Percentiles rank a stretch among this genome's conserved stretches.
phyloP scores from a whole-genome alignment of 2,329 filamentous ascomycete genomes.

The Colletotrichum sp. region DNA sequence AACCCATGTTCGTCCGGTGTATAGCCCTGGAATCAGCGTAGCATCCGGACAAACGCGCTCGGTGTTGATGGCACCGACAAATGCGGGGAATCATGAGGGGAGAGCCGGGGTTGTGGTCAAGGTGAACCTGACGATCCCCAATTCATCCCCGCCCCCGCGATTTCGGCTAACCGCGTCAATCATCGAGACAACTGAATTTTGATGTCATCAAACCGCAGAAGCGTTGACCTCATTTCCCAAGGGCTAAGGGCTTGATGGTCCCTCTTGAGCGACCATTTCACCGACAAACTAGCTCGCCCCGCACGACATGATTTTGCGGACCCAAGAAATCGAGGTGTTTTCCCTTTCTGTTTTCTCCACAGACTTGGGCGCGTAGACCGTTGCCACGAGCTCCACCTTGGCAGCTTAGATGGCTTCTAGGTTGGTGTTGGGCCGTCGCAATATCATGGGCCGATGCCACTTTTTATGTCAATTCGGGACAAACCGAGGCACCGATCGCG shows the following conservation, averaged over 20 bases:
- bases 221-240: background rate
- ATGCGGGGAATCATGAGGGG: slow-evolving; percentile 20
- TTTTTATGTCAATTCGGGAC: slow-evolving; percentile 12
- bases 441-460: slow-evolving; percentile 7
- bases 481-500: background rate
- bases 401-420: background rate
- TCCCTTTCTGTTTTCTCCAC: background rate
- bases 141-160: slow-evolving; percentile 11
- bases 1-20: background rate
- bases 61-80: slow-evolving; percentile 18
- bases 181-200: background rate
- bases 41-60: slow-evolving; percentile 13
- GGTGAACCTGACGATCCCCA: background rate
- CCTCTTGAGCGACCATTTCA: background rate
- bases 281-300: background rate
- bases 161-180: slow-evolving; percentile 16
- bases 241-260: background rate
- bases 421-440: background rate
- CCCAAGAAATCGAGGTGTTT: background rate
- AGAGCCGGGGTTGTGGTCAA: background rate
- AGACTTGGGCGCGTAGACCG: background rate
- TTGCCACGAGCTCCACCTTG: background rate
- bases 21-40: background rate
- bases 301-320: background rate
- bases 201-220: background rate